phyloP scores from a whole-genome alignment of 306 rosid species.

The Vigna reflexopilosa region DNA sequence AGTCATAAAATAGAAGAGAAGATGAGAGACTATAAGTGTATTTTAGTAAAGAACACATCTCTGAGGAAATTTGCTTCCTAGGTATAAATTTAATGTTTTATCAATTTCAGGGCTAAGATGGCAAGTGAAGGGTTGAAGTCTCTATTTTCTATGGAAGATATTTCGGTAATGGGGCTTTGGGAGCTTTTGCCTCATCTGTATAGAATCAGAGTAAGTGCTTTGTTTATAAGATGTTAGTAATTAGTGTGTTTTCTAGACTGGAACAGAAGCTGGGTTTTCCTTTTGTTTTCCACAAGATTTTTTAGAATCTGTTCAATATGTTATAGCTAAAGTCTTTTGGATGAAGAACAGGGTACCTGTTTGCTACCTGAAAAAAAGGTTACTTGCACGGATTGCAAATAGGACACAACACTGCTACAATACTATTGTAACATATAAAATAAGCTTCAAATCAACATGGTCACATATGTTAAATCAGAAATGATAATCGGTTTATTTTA shows the following conservation, averaged over 20 bases:
- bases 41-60: too few species aligned
- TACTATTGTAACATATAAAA: background rate
- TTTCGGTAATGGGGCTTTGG: slow-evolving; percentile 94
- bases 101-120: slow-evolving; percentile 75
- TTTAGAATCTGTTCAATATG: background rate
- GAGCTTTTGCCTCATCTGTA: slow-evolving; percentile 80
- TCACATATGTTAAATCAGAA: background rate
- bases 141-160: slow-evolving; percentile 81
- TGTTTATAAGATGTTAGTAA: background rate
- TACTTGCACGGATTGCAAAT: background rate
- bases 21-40: too few species aligned
- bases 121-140: slow-evolving; percentile 71
- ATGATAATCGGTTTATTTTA: background rate
- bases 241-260: background rate
- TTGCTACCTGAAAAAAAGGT: background rate
- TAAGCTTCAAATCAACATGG: background rate
- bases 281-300: background rate
- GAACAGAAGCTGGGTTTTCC: background rate
- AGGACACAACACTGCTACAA: background rate
- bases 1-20: background rate
- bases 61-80: background rate
- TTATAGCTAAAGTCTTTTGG: background rate
- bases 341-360: background rate
- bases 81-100: background rate
- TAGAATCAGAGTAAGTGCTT: slow-evolving; percentile 69